Conservation (phyloP, 495 filamentous ascomycete species). For the Parathielavia hyrcaniae region DNA sequence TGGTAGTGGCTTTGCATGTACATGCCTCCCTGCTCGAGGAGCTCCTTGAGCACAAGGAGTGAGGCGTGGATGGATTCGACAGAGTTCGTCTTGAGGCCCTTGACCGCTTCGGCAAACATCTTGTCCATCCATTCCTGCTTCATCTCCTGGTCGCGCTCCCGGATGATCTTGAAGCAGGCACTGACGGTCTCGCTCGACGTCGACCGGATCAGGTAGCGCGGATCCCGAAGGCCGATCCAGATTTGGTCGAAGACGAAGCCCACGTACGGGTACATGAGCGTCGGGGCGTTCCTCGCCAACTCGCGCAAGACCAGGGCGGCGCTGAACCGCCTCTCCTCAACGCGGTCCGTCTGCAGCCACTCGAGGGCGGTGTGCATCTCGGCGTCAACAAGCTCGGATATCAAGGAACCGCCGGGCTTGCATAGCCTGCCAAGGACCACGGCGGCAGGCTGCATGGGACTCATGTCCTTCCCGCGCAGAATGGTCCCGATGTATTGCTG, state of each 20-base stretch:
- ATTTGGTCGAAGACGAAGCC: constrained; percentile 86
- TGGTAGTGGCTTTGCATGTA: constrained; percentile 91
- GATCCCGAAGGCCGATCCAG: constrained; percentile 88
- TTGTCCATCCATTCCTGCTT: constrained; percentile 79
- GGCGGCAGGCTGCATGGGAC: constrained; percentile 80
- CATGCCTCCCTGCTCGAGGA: constrained; percentile 91
- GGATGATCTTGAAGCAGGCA: constrained; percentile 89
- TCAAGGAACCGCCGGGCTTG: constrained; percentile 85
- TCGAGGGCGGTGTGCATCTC: constrained; percentile 93
- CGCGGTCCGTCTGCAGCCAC: constrained; percentile 90
- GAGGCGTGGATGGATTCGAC: constrained; percentile 87
- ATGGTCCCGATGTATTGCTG: constrained; percentile 82
- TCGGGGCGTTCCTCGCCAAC: constrained; percentile 83
- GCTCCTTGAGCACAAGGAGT: constrained; percentile 80
- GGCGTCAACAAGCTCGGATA: constrained; percentile 91
- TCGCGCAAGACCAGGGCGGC: constrained; percentile 87
- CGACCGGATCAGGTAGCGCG: constrained; percentile 81
- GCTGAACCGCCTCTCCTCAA: constrained; percentile 85
- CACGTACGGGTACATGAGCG: constrained; percentile 87
- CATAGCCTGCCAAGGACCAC: constrained; percentile 83
- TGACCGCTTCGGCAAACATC: constrained; percentile 75
- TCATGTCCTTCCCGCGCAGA: constrained; percentile 79
- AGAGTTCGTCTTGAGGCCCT: constrained; percentile 69
- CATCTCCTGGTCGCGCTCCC: constrained; percentile 76
- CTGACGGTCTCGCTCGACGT: constrained; percentile 85